Conservation (phyloP, 805 yeast genomes). For the Yamadazyma philogaea region DNA sequence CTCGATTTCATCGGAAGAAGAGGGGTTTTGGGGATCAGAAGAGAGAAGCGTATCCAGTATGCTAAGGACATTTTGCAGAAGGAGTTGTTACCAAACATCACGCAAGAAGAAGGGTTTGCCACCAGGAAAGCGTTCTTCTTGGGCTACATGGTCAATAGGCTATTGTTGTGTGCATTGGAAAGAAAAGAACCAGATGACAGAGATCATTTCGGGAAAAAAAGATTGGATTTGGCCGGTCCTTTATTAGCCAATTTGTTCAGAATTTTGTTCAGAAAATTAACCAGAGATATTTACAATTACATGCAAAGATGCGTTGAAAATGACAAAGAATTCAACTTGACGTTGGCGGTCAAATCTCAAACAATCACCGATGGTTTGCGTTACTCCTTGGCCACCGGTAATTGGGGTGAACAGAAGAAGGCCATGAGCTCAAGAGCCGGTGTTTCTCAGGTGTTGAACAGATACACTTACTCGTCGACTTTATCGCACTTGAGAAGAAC, state of each 20-base stretch:
- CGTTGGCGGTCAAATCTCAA: constrained; percentile 94
- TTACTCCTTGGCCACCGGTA: constrained; percentile 98
- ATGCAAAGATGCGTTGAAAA: constrained; percentile 99
- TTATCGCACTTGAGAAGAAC: constrained; percentile 98
- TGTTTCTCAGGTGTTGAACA: constrained; percentile 96
- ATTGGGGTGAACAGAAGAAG: constrained; percentile 99
- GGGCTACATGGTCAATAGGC: constrained; percentile 96
- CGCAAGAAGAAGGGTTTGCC: constrained; percentile 96
- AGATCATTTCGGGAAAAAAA: constrained; percentile 98
- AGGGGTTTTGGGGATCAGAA: constrained; percentile 92
- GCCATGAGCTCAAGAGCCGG: constrained; percentile 99
- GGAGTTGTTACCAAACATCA: constrained; percentile 94
- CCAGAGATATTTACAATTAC: constrained; percentile 95
- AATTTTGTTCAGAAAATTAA: constrained; percentile 86
- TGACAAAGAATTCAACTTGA: constrained; percentile 93
- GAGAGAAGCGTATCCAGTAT: constrained; percentile 97
- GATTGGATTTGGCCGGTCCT: constrained; percentile 98
- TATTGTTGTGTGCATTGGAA: constrained; percentile 91
- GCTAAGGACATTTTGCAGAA: constrained; percentile 96
- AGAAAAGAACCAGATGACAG: constrained; percentile 98
- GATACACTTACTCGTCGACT: constrained; percentile 98
- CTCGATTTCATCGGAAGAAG: constrained; percentile 97
- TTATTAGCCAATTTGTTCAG: constrained; percentile 92
- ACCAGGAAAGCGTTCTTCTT: constrained; percentile 94
- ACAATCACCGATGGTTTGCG: constrained; percentile 97